Evolutionary conservation across 306 rosid genomes (phyloP).

Genomic region (Nissolia schottii): DNA sequence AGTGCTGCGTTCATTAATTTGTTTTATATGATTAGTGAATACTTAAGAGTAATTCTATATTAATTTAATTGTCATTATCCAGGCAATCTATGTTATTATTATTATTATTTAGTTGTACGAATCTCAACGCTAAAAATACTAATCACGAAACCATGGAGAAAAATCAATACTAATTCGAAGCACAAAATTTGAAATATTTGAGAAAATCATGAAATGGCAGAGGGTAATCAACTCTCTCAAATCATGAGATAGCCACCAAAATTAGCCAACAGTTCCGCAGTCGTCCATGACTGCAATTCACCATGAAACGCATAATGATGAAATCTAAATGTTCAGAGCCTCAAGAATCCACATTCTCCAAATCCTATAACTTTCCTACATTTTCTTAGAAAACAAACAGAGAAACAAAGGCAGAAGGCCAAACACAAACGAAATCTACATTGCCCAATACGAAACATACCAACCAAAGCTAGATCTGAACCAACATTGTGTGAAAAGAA

Average conservation of each 20-base stretch:
- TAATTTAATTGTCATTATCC: conserved; percentile 10
- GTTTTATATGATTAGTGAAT: not conserved
- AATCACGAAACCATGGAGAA: not conserved
- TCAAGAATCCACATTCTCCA: conserved; percentile 4
- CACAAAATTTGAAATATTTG: not conserved
- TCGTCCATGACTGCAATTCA: not conserved
- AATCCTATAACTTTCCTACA: not conserved
- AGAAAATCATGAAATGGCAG: not conserved
- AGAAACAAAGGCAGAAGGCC: not conserved
- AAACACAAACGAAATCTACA: conserved; percentile 8
- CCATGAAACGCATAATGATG: not conserved
- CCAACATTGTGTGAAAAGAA: not conserved
- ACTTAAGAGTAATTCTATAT: conserved; percentile 1
- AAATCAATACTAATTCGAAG: not conserved
- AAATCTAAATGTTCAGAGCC: not conserved
- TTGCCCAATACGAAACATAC: not conserved
- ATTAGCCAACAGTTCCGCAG: not conserved
- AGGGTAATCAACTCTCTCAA: not conserved
- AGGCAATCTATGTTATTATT: not conserved
- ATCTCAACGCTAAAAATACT: not conserved
- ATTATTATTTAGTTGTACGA: not conserved
- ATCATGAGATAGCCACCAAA: not conserved
- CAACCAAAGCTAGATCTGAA: conserved; percentile 31
- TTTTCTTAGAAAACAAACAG: conserved; percentile 22
- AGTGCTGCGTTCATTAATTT: not conserved